Evolutionary conservation across 1,284 basidiomycete genomes (phyloP).

Genomic region (Apiotrichum veenhuisii): DNA sequence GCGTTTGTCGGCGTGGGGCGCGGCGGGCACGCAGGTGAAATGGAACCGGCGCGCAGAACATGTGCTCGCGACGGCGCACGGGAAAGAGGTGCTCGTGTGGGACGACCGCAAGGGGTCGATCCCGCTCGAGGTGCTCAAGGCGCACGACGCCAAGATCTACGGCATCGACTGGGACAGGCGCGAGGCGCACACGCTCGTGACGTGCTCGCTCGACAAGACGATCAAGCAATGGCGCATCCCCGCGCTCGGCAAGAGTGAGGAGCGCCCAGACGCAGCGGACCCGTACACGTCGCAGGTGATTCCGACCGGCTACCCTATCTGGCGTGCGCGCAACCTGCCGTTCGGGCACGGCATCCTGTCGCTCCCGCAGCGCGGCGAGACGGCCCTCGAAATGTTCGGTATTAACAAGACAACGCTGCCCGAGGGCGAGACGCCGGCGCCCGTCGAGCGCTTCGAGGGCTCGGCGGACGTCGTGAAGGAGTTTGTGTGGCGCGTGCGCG

Average conservation of each 20-base stretch:
- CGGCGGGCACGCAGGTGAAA: conserved; percentile 75
- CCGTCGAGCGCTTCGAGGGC: conserved; percentile 74
- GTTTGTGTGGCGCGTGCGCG: conserved; percentile 84
- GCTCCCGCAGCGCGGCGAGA: conserved; percentile 83
- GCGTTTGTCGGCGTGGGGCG: conserved; percentile 50
- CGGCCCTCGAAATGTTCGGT: conserved; percentile 77
- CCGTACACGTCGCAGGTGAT: conserved; percentile 57
- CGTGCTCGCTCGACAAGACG: conserved; percentile 86
- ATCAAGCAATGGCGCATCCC: conserved; percentile 76
- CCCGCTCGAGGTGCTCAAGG: conserved; percentile 69
- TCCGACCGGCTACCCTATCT: conserved; percentile 80
- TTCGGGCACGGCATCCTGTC: conserved; percentile 88
- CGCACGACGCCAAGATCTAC: conserved; percentile 84
- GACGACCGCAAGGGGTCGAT: conserved; percentile 72
- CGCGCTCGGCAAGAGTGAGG: conserved; percentile 23
- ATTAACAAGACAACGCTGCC: conserved; percentile 20
- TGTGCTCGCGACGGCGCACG: conserved; percentile 80
- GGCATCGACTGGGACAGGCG: conserved; percentile 90
- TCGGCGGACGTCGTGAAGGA: conserved; percentile 94
- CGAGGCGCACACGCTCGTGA: conserved; percentile 70
- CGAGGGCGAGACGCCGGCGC: not conserved
- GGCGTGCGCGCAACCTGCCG: conserved; percentile 87
- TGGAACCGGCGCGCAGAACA: conserved; percentile 86
- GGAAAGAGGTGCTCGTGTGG: conserved; percentile 56
- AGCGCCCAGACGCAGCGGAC: conserved; percentile 17